Evolutionary conservation across 1,284 basidiomycete genomes (phyloP).

Genomic region (Puccinia novopanici): DNA sequence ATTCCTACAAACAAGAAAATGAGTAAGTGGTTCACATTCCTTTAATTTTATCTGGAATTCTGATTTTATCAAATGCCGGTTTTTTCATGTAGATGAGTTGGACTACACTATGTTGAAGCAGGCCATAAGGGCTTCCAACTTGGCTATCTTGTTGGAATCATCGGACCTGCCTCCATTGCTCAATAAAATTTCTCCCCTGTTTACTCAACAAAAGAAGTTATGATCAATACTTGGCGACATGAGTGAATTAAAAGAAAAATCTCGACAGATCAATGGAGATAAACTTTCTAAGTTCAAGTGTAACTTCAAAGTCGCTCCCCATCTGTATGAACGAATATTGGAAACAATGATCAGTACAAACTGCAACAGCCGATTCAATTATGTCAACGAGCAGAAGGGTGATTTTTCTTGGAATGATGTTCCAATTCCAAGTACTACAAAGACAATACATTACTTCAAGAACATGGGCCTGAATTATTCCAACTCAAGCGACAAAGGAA

Average conservation of each 20-base stretch:
- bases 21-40: neutral
- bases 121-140: constrained; percentile 21
- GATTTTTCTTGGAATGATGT: constrained; percentile 5
- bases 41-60: neutral
- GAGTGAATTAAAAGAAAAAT: neutral
- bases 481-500: constrained; percentile 25
- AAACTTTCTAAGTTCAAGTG: constrained; percentile 2
- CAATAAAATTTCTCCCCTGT: no score
- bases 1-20: constrained; percentile 37
- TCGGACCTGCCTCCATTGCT: constrained; percentile 14
- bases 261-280: neutral
- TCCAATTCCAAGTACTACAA: constrained; percentile 13
- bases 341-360: neutral
- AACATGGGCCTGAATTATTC: constrained; percentile 22
- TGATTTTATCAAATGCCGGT: neutral
- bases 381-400: constrained; percentile 14
- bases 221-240: constrained; percentile 34
- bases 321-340: constrained; percentile 16
- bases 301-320: constrained; percentile 6
- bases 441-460: constrained; percentile 18
- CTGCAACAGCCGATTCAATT: neutral
- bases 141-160: constrained; percentile 31
- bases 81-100: constrained; percentile 13
- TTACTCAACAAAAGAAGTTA: no score
- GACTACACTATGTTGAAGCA: constrained; percentile 37